Evolutionary conservation across 1,284 basidiomycete species (phyloP), one percentile per base, ranked within the genome.

Genomic region (Wallemia ichthyophaga): DNA sequence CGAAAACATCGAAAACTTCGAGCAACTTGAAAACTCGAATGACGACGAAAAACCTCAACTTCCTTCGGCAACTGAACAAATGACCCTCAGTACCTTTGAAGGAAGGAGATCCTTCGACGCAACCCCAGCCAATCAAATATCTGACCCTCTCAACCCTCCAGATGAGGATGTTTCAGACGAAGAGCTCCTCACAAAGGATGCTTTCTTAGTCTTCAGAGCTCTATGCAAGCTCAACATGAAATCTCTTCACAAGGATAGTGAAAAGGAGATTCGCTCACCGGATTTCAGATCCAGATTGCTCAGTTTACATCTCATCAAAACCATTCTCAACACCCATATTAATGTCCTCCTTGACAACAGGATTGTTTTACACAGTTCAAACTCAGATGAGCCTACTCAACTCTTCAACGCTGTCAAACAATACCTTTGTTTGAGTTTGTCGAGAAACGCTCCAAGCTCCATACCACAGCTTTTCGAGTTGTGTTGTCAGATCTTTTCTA

Each of bases 161-260:
- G 55, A 13, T 11, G 27, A 25, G 25, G 25, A 56, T 15, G 48
- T 62, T 5, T 59, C 61, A 11, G 61, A 61, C 55, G 60, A 83
- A 58, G 87, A 94, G 65, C 72, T 91, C 57, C 89, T 89, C 69
- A 77, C 92, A 67, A 95, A 95, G 69, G 91, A 96, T 66, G 88
- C 91, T 0, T 96, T 94, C 73, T 76, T 96, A 62, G 88, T 96
- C 24, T 92, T 95, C 72, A 77, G 91, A 58, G 87, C 91, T 0
- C 72, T 96, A 27, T 95, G 91, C 73, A 95, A 95, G 69, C 73
- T 95, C 62, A 89, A 87, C n/a, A 94, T 95, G 89, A 95, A 94
- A 69, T 83, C 89, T 19, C 73, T 96, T 54, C 85, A 86, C 62
- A 80, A 77, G 2, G 91, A 96, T 69, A 91, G 86, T 65, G 91